These are phyloP conservation scores for Pyrenochaeta sp. DNA, from an alignment of 2,329 filamentous ascomycete genomes.

Conservation along the genomic window DNA sequence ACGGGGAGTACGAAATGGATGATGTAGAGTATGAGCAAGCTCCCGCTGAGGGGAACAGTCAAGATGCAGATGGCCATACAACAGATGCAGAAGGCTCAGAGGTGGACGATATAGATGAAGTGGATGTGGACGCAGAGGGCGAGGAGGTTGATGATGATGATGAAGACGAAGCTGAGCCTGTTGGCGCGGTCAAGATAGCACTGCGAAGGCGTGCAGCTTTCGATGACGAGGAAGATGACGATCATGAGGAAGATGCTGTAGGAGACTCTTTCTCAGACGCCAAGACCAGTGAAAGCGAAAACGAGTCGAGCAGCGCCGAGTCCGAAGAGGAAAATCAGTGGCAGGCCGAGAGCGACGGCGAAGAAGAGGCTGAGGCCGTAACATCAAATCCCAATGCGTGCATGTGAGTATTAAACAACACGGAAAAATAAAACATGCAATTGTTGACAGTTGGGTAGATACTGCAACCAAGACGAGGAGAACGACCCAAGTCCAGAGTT, in stretches of 20 bases:
- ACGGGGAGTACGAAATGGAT: slow-evolving; percentile 52
- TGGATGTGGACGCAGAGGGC: slow-evolving; percentile 49
- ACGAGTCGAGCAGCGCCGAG: slow-evolving; percentile 52
- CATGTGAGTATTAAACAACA: slow-evolving; percentile 62
- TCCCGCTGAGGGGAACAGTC: slow-evolving; percentile 18
- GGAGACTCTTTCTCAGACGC: slow-evolving; percentile 48
- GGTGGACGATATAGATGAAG: slow-evolving; percentile 25
- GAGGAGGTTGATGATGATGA: slow-evolving; percentile 62
- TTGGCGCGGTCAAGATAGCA: slow-evolving; percentile 53
- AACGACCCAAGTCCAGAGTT: slow-evolving; percentile 83
- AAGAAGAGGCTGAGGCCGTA: slow-evolving; percentile 65
- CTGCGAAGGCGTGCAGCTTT: slow-evolving; percentile 39
- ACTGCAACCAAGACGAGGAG: slow-evolving; percentile 84
- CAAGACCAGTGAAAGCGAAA: slow-evolving; percentile 49
- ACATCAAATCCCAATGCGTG: slow-evolving; percentile 65
- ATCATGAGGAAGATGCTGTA: slow-evolving; percentile 51
- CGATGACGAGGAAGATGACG: slow-evolving; percentile 53
- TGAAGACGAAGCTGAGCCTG: slow-evolving; percentile 58
- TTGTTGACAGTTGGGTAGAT: slow-evolving; percentile 60
- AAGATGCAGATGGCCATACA: slow-evolving; percentile 41
- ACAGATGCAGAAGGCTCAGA: slow-evolving; percentile 51
- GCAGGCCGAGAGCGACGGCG: slow-evolving; percentile 62
- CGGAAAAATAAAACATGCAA: slow-evolving; percentile 15
- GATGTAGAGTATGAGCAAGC: slow-evolving; percentile 43
- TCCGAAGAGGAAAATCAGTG: slow-evolving; percentile 67